Evolutionary conservation across 1,139 yeast species (phyloP), one percentile per base, ranked within the genome.

Genomic region (Pneumocystis carinii): DNA sequence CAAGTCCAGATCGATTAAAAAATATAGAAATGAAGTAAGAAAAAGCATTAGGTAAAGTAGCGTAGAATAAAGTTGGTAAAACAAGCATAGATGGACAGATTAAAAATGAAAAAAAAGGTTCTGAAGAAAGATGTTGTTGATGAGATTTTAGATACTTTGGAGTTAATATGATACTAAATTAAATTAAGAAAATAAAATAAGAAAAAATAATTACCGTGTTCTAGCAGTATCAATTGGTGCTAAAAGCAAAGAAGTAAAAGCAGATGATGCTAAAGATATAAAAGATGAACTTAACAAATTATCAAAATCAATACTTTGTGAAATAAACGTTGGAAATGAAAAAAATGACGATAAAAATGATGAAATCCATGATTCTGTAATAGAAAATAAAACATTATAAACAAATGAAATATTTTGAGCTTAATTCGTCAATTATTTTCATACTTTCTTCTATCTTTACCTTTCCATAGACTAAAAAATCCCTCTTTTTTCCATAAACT

Each of bases 301-400:
- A 2, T 90, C 84, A 42, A 92, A 86, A 71, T 87, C 95, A 36
- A 89, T 80, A 67, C 88, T 80, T 68, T 88, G 96, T 67, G 89
- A 83, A 72, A 88, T 86, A 68, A 97, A 96, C 71, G 90, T 97
- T 0, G 96, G 96, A n/a, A 89, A 82, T 17, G 88, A 87, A 64
- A 88, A 75, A 62, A 87, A 77, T 2, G 96, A 92, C 6, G 96
- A 84, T 17, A 89, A 73, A 69, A 90, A 83, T 6, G 96, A 96
- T 0, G 95, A 85, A 59, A 89, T 78, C 97, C 97, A 90, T 0
- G 96, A 90, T 71, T 88, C 95, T 62, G 90, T 77, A 0, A 95
- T 87, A 64, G 84, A 83, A 1, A 86, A 82, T 59, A 90, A 77
- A 0, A 95, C 86, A 65, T 82, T 86, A 71, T 86, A 81, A 41